A percentile compares a stretch with the other conserved stretches of the same genome.
Evolutionary conservation across 805 yeast species (phyloP).

Genomic region (Suhomyces xylopsoci): DNA sequence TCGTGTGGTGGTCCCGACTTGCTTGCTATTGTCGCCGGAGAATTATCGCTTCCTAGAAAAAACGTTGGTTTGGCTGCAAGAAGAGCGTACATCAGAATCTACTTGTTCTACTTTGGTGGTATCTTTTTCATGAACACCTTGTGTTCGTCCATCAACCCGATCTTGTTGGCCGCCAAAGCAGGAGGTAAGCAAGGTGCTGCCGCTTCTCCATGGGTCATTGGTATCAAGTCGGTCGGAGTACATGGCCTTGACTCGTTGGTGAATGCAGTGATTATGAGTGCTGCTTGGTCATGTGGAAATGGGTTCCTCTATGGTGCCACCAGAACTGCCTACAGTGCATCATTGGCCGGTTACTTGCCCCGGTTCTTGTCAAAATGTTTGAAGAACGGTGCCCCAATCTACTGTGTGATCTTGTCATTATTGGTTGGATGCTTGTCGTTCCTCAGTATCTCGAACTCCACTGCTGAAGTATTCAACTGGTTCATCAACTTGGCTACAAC

Average conservation of each 20-base stretch:
- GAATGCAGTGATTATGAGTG: constrained; percentile 30
- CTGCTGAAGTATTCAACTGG: constrained; percentile 69
- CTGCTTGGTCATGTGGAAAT: constrained; percentile 39
- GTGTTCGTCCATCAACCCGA: constrained; percentile 33
- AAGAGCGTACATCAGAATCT: constrained; percentile 33
- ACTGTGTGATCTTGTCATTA: constrained; percentile 49
- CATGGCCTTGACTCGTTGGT: constrained; percentile 33
- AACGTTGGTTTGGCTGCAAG: constrained; percentile 32
- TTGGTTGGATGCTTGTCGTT: constrained; percentile 28
- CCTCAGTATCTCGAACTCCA: constrained; percentile 46
- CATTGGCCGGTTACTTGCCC: constrained; percentile 86
- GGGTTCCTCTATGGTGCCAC: constrained; percentile 36
- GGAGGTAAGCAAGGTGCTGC: constrained; percentile 37
- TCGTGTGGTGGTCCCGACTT: constrained; percentile 54
- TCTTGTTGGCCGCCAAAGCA: constrained; percentile 20
- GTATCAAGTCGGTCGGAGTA: constrained; percentile 32
- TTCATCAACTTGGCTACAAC: constrained; percentile 66
- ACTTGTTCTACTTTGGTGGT: constrained; percentile 37
- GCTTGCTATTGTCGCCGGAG: constrained; percentile 35
- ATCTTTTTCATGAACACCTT: constrained; percentile 34
- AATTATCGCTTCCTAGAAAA: constrained; percentile 43
- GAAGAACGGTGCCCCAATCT: constrained; percentile 67
- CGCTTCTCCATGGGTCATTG: constrained; percentile 39
- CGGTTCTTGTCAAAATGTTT: constrained; percentile 58
- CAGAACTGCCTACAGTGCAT: constrained; percentile 51